These are phyloP conservation scores for Mediolabrus comicus DNA, from an alignment of 108 stramenopile species.

Conservation along the genomic window DNA sequence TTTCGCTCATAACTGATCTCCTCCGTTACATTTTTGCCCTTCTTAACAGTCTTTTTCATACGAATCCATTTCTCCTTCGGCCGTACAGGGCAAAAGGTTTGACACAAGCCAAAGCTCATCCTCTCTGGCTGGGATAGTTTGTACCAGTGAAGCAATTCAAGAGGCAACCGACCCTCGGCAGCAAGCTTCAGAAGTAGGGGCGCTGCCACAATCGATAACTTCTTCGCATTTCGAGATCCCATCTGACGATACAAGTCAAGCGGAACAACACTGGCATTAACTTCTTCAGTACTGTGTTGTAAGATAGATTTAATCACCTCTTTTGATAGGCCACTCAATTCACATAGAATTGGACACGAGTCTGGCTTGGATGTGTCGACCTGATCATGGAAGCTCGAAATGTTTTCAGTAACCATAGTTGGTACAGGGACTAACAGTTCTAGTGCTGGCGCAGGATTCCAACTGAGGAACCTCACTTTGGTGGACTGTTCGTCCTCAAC, in stretches of 20 bases:
- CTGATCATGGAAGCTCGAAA: constrained; percentile 28
- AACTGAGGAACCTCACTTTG: constrained; percentile 36
- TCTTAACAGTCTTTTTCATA: background rate
- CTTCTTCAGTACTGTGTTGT: constrained; percentile 17
- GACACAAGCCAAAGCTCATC: constrained; percentile 31
- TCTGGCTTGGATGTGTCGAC: background rate
- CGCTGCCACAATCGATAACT: constrained; percentile 44
- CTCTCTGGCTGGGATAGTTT: constrained; percentile 15
- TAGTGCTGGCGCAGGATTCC: constrained; percentile 27
- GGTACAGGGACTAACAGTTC: constrained; percentile 34
- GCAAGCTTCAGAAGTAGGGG: constrained; percentile 50
- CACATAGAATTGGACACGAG: constrained; percentile 33
- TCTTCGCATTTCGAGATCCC: constrained; percentile 45
- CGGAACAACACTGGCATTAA: background rate
- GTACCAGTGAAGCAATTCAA: constrained; percentile 42
- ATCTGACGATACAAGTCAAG: constrained; percentile 43
- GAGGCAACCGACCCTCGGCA: constrained; percentile 43
- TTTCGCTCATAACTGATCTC: constrained; percentile 17
- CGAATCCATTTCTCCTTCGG: constrained; percentile 40
- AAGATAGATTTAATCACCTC: constrained; percentile 39
- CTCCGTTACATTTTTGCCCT: constrained; percentile 7
- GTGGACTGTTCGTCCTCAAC: constrained; percentile 20
- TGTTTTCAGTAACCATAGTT: constrained; percentile 17
- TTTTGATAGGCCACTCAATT: constrained; percentile 33
- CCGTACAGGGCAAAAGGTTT: constrained; percentile 37